Base-by-base conservation (phyloP, 208 protist species). In the Acanthamoeba castellanii region DNA sequence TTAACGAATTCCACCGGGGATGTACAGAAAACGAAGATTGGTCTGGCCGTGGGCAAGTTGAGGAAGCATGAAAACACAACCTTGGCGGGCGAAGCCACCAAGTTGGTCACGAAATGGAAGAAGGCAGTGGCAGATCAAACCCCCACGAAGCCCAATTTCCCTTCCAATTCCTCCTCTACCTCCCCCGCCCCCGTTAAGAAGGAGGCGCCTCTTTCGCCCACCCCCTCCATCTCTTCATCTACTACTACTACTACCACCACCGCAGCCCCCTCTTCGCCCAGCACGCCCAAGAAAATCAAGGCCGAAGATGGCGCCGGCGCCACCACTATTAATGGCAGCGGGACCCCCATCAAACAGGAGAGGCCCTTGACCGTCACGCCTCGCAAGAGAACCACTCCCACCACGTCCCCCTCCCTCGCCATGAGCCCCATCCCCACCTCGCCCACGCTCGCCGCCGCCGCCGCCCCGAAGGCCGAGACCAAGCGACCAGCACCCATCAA, bases 41-140 rank as follows among this genome's bases (percentile, higher is more conserved):
- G 89, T n/a, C 27, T 55, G 64, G 50, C 89, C 32, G 89, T 93
- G 25, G 89, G 89, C 55, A 93, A 93, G 55, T 45, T 93, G 4
- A 74, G 89, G 50, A 93, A 93, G 34, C 89, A 93, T 55, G n/a
- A 30, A 8, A 70, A 93, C 34, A 52, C 4, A n/a, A 42, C 32
- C 32, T 11, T 84, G 32, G 32, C 74, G 5, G 74, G 7, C 37
- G 32, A 55, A 25, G 74, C 74, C 30, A 25, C n/a, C 25, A 50
- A 84, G 59, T 30, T 93, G 55, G 50, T 92, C 20, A 37, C 30
- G 5, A 64, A 92, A 47, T 76, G 66, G 66, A 92, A 68, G 66
- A 92, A 64, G 34, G 25, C 50, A 3, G 66, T 93, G 55, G 57
- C 52, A 47, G 55, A 74, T 13, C 52, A n/a, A 78, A 64, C 32